These are phyloP conservation scores for Quercus parvula DNA, from an alignment of 306 rosid species.

Conservation along the genomic window DNA sequence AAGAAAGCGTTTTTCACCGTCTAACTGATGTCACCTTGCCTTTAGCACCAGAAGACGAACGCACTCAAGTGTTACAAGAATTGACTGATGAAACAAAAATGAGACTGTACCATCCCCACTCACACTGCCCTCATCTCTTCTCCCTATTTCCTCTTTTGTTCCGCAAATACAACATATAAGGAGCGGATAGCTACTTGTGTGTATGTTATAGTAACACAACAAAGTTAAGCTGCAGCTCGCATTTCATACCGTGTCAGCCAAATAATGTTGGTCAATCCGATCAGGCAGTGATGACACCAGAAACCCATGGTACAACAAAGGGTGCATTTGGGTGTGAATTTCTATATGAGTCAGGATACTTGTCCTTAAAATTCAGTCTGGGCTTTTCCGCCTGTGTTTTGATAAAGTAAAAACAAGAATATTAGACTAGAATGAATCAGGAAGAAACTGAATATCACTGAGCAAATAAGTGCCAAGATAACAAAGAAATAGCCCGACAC, in stretches of 20 bases:
- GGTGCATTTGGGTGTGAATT: slow-evolving; percentile 65
- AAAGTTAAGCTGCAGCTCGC: slow-evolving; percentile 5
- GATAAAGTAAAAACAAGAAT: slow-evolving; percentile 2
- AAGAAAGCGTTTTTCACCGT: background rate
- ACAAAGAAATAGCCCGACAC: slow-evolving; percentile 17
- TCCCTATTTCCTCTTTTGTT: slow-evolving; percentile 22
- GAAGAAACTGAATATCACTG: background rate
- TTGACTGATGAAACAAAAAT: background rate
- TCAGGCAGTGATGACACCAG: slow-evolving; percentile 55
- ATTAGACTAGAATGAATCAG: slow-evolving; percentile 13
- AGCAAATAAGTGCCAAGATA: background rate
- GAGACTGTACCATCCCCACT: background rate
- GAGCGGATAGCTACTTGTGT: slow-evolving; percentile 18
- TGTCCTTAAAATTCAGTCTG: slow-evolving; percentile 62
- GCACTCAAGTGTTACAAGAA: background rate
- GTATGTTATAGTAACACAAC: slow-evolving; percentile 24
- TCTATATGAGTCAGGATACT: slow-evolving; percentile 69
- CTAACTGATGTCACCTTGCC: background rate
- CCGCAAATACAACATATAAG: slow-evolving; percentile 13
- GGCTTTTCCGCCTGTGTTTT: slow-evolving; percentile 73
- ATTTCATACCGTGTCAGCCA: background rate
- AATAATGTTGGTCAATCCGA: slow-evolving; percentile 1
- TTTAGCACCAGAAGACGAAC: background rate
- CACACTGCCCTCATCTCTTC: slow-evolving; percentile 6
- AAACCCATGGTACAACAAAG: slow-evolving; percentile 72